phyloP scores from a whole-genome alignment of 108 stramenopile species.

The Schizochytrium sp. region DNA sequence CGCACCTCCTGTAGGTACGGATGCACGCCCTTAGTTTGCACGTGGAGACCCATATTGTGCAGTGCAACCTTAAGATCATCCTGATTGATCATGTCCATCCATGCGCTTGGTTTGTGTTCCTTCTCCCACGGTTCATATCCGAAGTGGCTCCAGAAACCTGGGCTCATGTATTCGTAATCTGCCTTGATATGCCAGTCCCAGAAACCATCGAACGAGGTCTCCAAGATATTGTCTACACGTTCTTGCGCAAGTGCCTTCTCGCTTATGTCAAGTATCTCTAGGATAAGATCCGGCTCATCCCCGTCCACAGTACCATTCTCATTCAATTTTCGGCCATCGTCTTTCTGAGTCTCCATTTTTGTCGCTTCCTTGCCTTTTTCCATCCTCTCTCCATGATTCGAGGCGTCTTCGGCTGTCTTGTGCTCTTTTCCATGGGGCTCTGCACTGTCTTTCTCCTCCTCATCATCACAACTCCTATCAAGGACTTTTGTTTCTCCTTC shows the following conservation, averaged over 20 bases:
- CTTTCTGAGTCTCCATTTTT: too few species aligned
- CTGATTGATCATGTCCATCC: conserved; percentile 53
- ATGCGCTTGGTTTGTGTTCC: conserved; percentile 53
- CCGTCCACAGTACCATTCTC: too few species aligned
- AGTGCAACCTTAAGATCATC: conserved; percentile 23
- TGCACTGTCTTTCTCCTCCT: too few species aligned
- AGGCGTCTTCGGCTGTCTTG: too few species aligned
- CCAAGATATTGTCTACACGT: neutral
- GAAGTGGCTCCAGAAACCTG: conserved; percentile 33
- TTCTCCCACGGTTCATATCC: conserved; percentile 44
- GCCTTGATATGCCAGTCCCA: conserved; percentile 60
- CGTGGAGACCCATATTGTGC: neutral
- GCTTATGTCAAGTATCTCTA: conserved; percentile 1
- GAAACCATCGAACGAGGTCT: conserved; percentile 56
- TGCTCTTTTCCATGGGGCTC: too few species aligned
- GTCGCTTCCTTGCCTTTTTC: too few species aligned
- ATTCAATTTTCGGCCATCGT: too few species aligned
- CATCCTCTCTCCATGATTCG: too few species aligned
- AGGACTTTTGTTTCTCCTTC: too few species aligned
- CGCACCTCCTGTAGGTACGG: conserved; percentile 52
- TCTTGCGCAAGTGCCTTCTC: neutral
- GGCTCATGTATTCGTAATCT: conserved; percentile 55
- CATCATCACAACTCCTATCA: too few species aligned
- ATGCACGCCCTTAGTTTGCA: conserved; percentile 1
- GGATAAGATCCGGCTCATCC: neutral